phyloP scores from a whole-genome alignment of 176 grass and related monocot species.

The Metroxylon sagu region DNA sequence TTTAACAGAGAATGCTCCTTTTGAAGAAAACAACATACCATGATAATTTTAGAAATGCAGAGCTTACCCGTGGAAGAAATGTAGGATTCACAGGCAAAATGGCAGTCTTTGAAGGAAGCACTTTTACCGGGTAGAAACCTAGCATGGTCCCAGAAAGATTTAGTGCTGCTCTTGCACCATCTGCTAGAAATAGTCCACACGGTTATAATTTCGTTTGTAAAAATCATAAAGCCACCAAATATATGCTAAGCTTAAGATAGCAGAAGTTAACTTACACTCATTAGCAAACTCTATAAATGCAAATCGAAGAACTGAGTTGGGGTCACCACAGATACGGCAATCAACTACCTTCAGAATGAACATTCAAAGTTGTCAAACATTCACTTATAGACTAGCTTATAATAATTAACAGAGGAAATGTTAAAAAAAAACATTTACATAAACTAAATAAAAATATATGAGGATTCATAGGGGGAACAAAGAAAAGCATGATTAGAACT shows the following conservation, averaged over 20 bases:
- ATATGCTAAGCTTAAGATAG: no score
- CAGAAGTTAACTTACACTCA: constrained; percentile 40
- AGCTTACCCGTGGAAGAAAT: constrained; percentile 73
- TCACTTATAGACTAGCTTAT: no score
- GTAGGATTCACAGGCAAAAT: constrained; percentile 90
- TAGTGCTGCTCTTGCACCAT: constrained; percentile 65
- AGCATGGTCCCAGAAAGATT: constrained; percentile 61
- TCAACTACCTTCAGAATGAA: constrained; percentile 57
- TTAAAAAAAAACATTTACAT: no score
- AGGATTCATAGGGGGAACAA: no score
- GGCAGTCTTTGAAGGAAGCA: constrained; percentile 89
- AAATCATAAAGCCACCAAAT: no score
- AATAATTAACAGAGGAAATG: no score
- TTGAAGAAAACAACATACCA: no score
- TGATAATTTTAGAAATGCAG: no score
- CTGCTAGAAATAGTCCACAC: constrained; percentile 34
- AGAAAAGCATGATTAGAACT: no score
- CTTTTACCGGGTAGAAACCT: constrained; percentile 78
- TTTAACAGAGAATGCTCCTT: no score
- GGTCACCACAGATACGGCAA: constrained; percentile 90
- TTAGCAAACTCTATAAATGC: constrained; percentile 93
- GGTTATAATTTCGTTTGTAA: background rate
- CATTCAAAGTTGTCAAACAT: no score
- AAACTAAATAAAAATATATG: no score
- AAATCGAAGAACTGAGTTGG: constrained; percentile 79